Evolutionary conservation across 345 rosid species (phyloP), one percentile per base, ranked within the genome.

Genomic region (Lumnitzera racemosa): DNA sequence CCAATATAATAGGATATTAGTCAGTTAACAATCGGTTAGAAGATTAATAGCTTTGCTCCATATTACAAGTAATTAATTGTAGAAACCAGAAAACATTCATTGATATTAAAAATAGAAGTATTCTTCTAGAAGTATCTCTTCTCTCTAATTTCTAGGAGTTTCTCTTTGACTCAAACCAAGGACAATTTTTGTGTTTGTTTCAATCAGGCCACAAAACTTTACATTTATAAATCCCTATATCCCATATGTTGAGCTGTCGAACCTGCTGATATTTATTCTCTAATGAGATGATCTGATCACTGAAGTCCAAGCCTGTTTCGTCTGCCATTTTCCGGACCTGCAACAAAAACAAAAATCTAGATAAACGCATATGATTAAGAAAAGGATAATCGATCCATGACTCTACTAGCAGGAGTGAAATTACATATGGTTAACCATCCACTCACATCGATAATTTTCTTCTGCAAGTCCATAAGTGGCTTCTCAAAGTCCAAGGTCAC

Each of bases 241-340:
- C 31, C 0, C 57, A 56, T 10, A 13, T 36, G 36, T 56, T n/a
- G 46, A 61, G 43, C 53, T 43, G 41, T 63, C 59, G 41, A 68
- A 86, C 98, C 96, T 85, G 85, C 67, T 87, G 85, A 68, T 89
- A 85, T 72, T 87, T 89, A 65, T 71, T 82, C 80, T 92, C 96
- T 70, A 92, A 70, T 12, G 78, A 78, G 12, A 68, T 54, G 70
- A 92, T 92, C 85, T 89, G 96, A 67, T 89, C 91, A 63, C 73
- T 82, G 69, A 92, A 89, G 75, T 89, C 98, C 78, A 92, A 68
- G n/a, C 96, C 96, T 49, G 96, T 87, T 64, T 89, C 94, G 51
- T 77, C 68, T 24, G 96, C 97, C 97, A 89, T 89, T 84, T 83
- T 89, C 82, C 83, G 74, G 75, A 92, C 96, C 98, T 92, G 81